phyloP scores from a whole-genome alignment of 2,329 filamentous ascomycete genomes.

The Colletotrichum tropicicola region DNA sequence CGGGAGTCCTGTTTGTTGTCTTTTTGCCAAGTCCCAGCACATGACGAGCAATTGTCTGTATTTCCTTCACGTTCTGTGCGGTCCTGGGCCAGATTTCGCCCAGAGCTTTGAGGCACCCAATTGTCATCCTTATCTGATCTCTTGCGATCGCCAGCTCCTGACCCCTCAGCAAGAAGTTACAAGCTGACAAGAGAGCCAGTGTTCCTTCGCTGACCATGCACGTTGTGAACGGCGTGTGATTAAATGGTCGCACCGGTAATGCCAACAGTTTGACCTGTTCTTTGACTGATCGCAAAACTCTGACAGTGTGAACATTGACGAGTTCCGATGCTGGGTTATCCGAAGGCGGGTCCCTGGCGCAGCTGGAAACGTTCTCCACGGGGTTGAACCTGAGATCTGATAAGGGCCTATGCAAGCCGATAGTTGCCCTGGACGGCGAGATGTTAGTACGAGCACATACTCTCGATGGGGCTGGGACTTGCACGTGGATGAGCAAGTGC shows the following conservation, averaged over 20 bases:
- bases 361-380: conserved; percentile 48
- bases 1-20: too few relatives aligned
- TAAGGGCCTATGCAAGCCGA: conserved; percentile 48
- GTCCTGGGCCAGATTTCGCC: conserved; percentile 47
- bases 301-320: conserved; percentile 48
- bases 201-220: conserved; percentile 51
- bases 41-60: conserved; percentile 48
- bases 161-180: conserved; percentile 42
- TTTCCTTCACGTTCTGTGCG: conserved; percentile 45
- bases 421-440: conserved; percentile 39
- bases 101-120: conserved; percentile 48
- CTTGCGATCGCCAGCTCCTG: conserved; percentile 44
- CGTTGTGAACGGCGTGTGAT: conserved; percentile 48
- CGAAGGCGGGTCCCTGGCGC: conserved; percentile 36
- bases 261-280: conserved; percentile 48
- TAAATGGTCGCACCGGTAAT: conserved; percentile 42
- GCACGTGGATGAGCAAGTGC: conserved; percentile 37
- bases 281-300: conserved; percentile 46
- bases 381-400: conserved; percentile 49
- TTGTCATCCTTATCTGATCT: conserved; percentile 50
- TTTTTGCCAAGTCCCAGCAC: conserved; percentile 32
- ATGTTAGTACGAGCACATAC: not conserved
- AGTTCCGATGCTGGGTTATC: conserved; percentile 34
- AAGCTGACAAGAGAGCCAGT: conserved; percentile 46
- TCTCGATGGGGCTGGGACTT: not conserved